Base-by-base conservation (phyloP, 2,329 filamentous ascomycete genomes). In the Penicillium sp. region DNA sequence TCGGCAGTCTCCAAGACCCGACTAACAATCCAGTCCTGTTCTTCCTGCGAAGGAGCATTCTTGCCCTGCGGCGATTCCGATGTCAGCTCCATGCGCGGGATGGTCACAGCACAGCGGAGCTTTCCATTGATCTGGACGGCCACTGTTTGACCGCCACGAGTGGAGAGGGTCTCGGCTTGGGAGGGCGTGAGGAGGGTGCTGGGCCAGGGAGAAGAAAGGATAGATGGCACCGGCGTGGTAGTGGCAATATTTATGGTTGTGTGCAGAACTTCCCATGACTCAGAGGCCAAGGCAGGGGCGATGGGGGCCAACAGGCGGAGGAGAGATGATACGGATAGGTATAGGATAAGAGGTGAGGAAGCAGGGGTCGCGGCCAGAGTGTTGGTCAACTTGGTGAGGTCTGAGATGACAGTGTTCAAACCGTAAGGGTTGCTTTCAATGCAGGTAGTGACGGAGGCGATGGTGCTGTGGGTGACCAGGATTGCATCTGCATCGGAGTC, bases 51-150 rank as follows among this genome's bases (percentile, higher is more conserved):
- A 7, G 56, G 50, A 1, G 57, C 11, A 14, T 47, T 53, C 19
- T 63, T 61, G n/a, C 55, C 60, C 23, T 58, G 44, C 2, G 59
- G 1, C 18, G 19, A 52, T 29, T 51, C 23, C 26, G 83, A 64
- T 1, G 70, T 70, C 0, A 67, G 65, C 3, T 79, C 70, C 40
- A 79, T 76, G 27, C 79, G 78, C 0, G 83, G 79, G 23, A 94
- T 84, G 2, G 85, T 78, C n/a, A 87, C 80, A 0, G 83, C 83
- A 58, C 87, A 87, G 35, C 84, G 84, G 59, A 89, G 72, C 70
- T 88, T 91, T n/a, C 91, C 90, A 66, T 95, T 91, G 57, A 95
- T 74, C 66, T 91, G 88, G 14, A 96, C 85, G 0, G 87, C 87
- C 6, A 69, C 81, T 73, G 59, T 73, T 76, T 59, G 78, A 68